Conservation (phyloP, 345 rosid genomes). For the Bretschneidera sinensis region DNA sequence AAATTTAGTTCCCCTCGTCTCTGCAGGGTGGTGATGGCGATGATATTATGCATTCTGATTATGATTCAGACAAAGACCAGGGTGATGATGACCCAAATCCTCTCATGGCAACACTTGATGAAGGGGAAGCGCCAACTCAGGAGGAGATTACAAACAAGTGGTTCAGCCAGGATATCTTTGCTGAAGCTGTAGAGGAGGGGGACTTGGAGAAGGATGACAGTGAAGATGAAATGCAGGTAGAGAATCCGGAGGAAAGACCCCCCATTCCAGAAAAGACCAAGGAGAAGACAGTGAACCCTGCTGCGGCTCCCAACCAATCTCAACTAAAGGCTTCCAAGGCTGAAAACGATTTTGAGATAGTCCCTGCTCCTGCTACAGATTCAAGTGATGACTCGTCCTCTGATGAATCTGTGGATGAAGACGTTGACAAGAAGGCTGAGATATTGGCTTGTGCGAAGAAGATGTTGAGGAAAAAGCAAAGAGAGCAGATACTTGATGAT, state of each 20-base stretch:
- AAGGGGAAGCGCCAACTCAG: slow-evolving; percentile 58
- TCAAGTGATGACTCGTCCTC: slow-evolving; percentile 79
- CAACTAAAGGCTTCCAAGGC: slow-evolving; percentile 26
- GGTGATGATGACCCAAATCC: slow-evolving; percentile 74
- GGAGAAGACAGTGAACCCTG: slow-evolving; percentile 29
- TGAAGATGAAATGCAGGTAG: slow-evolving; percentile 52
- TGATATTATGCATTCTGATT: slow-evolving; percentile 39
- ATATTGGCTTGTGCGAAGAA: slow-evolving; percentile 85
- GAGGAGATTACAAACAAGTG: slow-evolving; percentile 75
- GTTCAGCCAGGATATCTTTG: slow-evolving; percentile 84
- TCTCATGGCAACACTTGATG: slow-evolving; percentile 65
- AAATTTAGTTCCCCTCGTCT: slow-evolving; percentile 4
- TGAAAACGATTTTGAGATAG: slow-evolving; percentile 72
- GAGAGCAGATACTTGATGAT: slow-evolving; percentile 81
- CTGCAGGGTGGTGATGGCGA: slow-evolving; percentile 54
- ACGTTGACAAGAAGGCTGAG: slow-evolving; percentile 67
- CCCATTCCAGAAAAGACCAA: slow-evolving; percentile 23
- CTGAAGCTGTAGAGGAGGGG: slow-evolving; percentile 73
- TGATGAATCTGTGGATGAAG: slow-evolving; percentile 61
- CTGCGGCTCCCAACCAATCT: slow-evolving; percentile 14
- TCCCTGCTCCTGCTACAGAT: slow-evolving; percentile 71
- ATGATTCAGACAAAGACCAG: slow-evolving; percentile 64
- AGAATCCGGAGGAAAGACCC: slow-evolving; percentile 19
- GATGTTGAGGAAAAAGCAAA: slow-evolving; percentile 85
- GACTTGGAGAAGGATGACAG: slow-evolving; percentile 48